Evolutionary conservation across 1,284 basidiomycete species (phyloP).

Genomic region (Phellopilus nigrolimitatus): DNA sequence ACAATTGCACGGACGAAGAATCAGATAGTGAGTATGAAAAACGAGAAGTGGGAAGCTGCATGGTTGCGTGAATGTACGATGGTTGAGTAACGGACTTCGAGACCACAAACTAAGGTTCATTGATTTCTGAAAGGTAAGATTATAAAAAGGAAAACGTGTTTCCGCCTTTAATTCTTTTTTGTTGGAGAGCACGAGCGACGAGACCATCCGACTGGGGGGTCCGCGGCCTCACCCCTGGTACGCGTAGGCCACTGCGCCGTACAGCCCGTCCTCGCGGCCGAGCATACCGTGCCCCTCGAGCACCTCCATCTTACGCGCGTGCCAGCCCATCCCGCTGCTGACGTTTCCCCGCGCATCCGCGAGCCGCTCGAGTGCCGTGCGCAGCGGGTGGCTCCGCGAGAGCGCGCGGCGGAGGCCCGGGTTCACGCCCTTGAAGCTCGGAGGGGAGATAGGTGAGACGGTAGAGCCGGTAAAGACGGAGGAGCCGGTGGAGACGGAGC

Average conservation of each 20-base stretch:
- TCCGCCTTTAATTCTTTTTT: too few relatives aligned
- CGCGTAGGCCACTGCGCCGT: conserved; percentile 90
- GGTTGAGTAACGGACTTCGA: too few relatives aligned
- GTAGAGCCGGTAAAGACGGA: conserved; percentile 30
- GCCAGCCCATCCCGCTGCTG: conserved; percentile 89
- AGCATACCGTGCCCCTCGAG: conserved; percentile 86
- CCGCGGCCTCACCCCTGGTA: conserved; percentile 83
- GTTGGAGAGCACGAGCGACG: too few relatives aligned
- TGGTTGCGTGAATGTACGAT: too few relatives aligned
- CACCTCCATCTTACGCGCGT: conserved; percentile 95
- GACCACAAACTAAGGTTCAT: too few relatives aligned
- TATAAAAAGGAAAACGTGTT: too few relatives aligned
- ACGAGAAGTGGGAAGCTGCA: too few relatives aligned
- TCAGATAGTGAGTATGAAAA: too few relatives aligned
- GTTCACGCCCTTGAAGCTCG: conserved; percentile 26
- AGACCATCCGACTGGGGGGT: too few relatives aligned
- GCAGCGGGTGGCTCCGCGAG: conserved; percentile 55
- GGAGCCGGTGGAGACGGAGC: conserved; percentile 21
- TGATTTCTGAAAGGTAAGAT: too few relatives aligned
- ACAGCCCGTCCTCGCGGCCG: conserved; percentile 87
- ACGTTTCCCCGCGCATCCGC: conserved; percentile 85
- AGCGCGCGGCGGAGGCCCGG: conserved; percentile 57
- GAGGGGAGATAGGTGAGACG: too few relatives aligned
- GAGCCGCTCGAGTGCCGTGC: conserved; percentile 66
- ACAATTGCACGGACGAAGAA: too few relatives aligned